Base-by-base conservation (phyloP, 306 rosid species). In the Cyamopsis tetragonoloba region DNA sequence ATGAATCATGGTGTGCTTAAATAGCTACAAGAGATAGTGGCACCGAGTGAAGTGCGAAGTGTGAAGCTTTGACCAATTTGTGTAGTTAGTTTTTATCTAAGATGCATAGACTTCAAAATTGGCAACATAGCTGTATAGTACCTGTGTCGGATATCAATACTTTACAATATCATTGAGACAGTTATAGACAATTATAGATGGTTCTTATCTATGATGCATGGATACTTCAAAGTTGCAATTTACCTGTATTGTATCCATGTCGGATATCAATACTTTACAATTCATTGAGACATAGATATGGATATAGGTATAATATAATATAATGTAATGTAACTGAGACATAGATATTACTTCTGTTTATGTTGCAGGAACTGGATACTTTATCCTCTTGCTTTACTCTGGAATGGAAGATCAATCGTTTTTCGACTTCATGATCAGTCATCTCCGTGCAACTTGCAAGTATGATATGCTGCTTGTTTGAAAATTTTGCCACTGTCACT, bases 381-480 rank as follows among this genome's bases (percentile, higher is more conserved):
- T 68, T 24, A 61, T 58, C 53, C 58, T 18, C 42, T 53, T 47
- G 55, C n/a, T 17, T 9, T 41, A n/a, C 51, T 35, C 43, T 30
- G 14, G 41, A 71, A 89, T 87, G 96, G 87, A 73, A 50, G 96
- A 89, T 59, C 68, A 82, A 12, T 66, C 91, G 3, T 73, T 83
- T 79, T 81, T 84, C 0, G 81, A 84, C 53, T 61, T 44, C 41
- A 81, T 89, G 88, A 80, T 92, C 34, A 49, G 62, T 78, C 84
- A 86, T 71, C 89, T 92, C 14, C 91, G 91, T 10, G 19, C 85
- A 58, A 74, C 96, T 4, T 87, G 89, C 96, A 89, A 87, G 98
- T 92, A 86, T 22, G 96, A 24, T 66, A 27, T 53, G 19, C 11
- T 59, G 30, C 71, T n/a, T 55, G 51, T 17, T 22, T 54, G 24